These are phyloP conservation scores for Vigna radiata DNA, from an alignment of 306 rosid genomes.

Conservation along the genomic window DNA sequence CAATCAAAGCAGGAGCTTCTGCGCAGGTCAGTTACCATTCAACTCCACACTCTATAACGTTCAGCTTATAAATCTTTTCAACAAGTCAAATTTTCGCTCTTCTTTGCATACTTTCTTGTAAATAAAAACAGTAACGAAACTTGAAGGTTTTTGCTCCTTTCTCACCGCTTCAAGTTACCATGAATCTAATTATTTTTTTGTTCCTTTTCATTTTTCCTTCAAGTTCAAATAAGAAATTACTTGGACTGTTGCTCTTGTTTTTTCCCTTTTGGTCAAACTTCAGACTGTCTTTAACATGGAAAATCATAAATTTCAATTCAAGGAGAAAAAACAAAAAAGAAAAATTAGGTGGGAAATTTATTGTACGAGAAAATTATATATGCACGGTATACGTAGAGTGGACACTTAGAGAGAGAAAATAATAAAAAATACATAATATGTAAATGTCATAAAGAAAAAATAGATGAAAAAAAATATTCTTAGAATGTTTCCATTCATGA, in stretches of 20 bases:
- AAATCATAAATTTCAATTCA: neutral
- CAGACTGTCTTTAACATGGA: neutral
- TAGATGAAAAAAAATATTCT: too few species aligned
- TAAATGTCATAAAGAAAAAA: too few species aligned
- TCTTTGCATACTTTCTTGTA: neutral
- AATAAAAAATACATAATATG: too few species aligned
- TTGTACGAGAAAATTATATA: too few species aligned
- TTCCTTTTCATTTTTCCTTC: neutral
- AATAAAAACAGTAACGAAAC: neutral
- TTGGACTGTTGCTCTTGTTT: too few species aligned
- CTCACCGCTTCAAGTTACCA: neutral
- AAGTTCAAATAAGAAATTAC: neutral
- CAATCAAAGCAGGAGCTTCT: neutral
- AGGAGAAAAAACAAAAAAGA: too few species aligned
- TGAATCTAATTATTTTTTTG: neutral
- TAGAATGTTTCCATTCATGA: too few species aligned
- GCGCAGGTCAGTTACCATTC: constrained; percentile 15
- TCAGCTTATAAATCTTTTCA: neutral
- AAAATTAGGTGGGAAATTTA: too few species aligned
- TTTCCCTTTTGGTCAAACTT: neutral
- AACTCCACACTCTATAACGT: neutral
- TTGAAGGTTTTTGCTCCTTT: neutral
- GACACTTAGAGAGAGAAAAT: too few species aligned
- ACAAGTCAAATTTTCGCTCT: constrained; percentile 4
- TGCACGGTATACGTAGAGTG: too few species aligned